A percentile compares a stretch with the other conserved stretches of the same genome.
These are phyloP conservation scores for Sporothrix schenckii DNA, from an alignment of 2,329 filamentous ascomycete genomes.

Conservation along the genomic window DNA sequence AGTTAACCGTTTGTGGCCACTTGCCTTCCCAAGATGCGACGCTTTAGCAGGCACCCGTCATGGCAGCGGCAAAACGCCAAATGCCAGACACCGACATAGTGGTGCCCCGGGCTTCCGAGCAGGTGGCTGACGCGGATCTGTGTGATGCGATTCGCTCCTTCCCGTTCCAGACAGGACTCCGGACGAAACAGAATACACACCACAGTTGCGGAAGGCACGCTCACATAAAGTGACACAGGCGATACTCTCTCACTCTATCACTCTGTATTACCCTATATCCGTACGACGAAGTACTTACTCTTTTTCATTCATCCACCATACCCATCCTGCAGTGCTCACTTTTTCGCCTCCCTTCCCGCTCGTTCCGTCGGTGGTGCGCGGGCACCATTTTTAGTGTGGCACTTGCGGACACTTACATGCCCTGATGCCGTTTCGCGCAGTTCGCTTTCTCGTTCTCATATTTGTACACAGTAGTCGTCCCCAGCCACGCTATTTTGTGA, in stretches of 20 bases:
- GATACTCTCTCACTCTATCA: too few species aligned
- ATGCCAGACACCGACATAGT: neutral
- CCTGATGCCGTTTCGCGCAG: neutral
- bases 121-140: neutral
- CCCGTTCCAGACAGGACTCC: slow-evolving; percentile 25
- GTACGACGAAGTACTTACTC: too few species aligned
- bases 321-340: too few species aligned
- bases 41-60: neutral
- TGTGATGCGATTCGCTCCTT: slow-evolving; percentile 23
- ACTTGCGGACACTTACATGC: slow-evolving; percentile 5
- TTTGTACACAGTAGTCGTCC: neutral
- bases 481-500: slow-evolving; percentile 24
- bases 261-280: neutral
- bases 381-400: slow-evolving; percentile 13
- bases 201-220: neutral
- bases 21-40: neutral
- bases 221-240: slow-evolving; percentile 15
- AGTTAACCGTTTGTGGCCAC: neutral
- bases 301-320: too few species aligned
- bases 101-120: slow-evolving; percentile 12
- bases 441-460: neutral
- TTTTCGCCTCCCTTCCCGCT: slow-evolving; percentile 22
- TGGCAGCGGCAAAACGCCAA: slow-evolving; percentile 10
- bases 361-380: slow-evolving; percentile 14
- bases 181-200: slow-evolving; percentile 16